Evolutionary conservation across 352 stramenopile species (phyloP), one percentile per base, ranked within the genome.

Genomic region (Pythium vanterpoolii): DNA sequence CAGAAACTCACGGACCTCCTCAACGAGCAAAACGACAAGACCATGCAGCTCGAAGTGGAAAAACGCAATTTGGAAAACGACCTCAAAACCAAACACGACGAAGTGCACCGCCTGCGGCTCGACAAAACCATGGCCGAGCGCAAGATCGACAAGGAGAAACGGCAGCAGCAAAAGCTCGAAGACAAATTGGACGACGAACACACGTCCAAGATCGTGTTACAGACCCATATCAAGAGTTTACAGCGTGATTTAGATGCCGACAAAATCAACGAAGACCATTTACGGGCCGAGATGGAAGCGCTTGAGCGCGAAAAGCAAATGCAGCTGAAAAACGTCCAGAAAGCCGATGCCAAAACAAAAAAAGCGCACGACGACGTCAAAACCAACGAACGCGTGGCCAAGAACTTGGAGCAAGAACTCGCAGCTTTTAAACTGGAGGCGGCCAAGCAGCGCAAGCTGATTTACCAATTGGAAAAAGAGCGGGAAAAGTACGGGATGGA

Each of bases 1-100:
- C 90, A 97, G 55, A 97, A 98, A 67, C 72, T 98, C 39, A 96
- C 86, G n/a, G 86, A 97, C 23, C 59, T 97, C 30, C 73, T 98
- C 9, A 96, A 98, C 44, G 89, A 98, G 57, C 92, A 98, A 50
- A 95, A 75, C 55, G 84, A 95, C 68, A 90, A 89, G 60, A 85
- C 83, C 11, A 86, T 90, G 77, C 78, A 92, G 31, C 72, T 95
- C 21, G 81, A 93, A 72, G 74, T 93, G 3, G 81, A 92, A 62
- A 72, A 83, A 31, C 79, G 74, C 54, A 83, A 94, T 30, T 62
- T 95, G 21, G 78, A 96, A 42, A 89, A 88, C 21, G 84, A 96
- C 23, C 72, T 97, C 11, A 97, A 97, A 70, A 68, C 78, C 30
- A 77, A 82, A 50, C 64, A 86, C 23, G 79, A 97, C 51, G 90